Base-by-base conservation (phyloP, 257 asterid species). In the Euphrasia confusa region DNA sequence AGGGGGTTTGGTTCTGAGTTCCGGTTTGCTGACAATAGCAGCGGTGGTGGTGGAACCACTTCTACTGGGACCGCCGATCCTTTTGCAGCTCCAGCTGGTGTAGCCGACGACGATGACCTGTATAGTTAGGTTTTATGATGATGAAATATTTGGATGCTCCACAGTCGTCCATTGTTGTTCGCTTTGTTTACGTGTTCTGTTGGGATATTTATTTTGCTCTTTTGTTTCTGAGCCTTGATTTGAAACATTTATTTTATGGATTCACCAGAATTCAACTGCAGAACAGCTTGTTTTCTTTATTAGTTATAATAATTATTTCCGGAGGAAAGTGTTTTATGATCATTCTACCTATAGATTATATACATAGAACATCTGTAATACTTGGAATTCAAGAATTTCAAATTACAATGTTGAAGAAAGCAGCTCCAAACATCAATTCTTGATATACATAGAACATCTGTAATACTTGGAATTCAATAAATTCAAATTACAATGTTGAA, bases 1-100 rank as follows among this genome's bases (percentile, higher is more conserved):
- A 70, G 95, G 76, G 95, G 94, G 3, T 84, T 87, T 11, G 95
- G 95, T 14, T 63, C 87, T 2, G 95, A 84, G 50, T 87, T 87
- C 75, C 76, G 86, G 14, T 87, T 87, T 64, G 48, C 83, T 0
- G 90, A 84, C 17, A 77, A 60, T 15, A 61, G 74, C 14, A 50
- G 69, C 0, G 61, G 68, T 50, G 75, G 77, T 8, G 47, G 80
- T 33, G 83, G 79, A 21, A 81, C 95, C 0, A 54, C 69, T 47
- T 71, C 78, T 7, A 49, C 81, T 33, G 83, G 69, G 27, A 35
- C 95, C 1, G 39, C 60, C 15, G 90, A 84, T 56, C 90, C 95
- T 3, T 84, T 84, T 60, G 83, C 85, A 33, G 73, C 81, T 18
- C 27, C 88, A 10, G 62, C 71, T 37, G 81, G 72, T 4, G 68